Evolutionary conservation across 257 asterid species (phyloP), one percentile per base, ranked within the genome.

Genomic region (Coffea canephora): DNA sequence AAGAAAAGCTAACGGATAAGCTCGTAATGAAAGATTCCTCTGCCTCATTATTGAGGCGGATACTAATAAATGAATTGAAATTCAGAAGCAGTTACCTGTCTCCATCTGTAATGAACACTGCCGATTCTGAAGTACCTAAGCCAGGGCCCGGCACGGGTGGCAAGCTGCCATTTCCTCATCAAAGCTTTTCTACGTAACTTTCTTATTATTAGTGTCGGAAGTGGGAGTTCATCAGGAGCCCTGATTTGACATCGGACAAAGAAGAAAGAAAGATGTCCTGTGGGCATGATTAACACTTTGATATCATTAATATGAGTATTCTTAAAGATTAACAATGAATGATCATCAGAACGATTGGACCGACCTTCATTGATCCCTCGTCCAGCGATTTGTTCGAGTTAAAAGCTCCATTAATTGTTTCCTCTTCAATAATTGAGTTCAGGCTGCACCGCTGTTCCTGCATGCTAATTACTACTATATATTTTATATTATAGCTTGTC

Each of bases 401-500:
- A 25, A 45, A 62, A 10, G 2, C 65, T 50, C 8, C 21, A 3
- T 1, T 31, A 31, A 31, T 6, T 8, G 4, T 36, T 36, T 34
- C 9, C 27, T 76, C 50, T 11, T 65, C 81, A 78, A 78, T 78
- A 78, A 78, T 77, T 64, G 73, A 64, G 72, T 62, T 25, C 46
- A n/a, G 14, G 1, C 27, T 76, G 62, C 43, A 39, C 43, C 59
- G 15, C 12, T 65, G 34, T 7, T 15, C 71, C 64, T 25, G 69
- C 12, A 3, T 31, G 8, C 19, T 8, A 12, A 11, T 31, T 31
- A 31, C 34, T 31, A 31, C 34, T 31, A 31, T 31, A 31, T 31
- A 31, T 31, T 31, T 31, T 31, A 31, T 31, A 31, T 31, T 31
- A 1, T 31, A 31, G 34, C 43, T 0, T 25, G 72, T 15, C 61